phyloP scores from a whole-genome alignment of 78 protist species.

The Dictyostelium capitatum region DNA sequence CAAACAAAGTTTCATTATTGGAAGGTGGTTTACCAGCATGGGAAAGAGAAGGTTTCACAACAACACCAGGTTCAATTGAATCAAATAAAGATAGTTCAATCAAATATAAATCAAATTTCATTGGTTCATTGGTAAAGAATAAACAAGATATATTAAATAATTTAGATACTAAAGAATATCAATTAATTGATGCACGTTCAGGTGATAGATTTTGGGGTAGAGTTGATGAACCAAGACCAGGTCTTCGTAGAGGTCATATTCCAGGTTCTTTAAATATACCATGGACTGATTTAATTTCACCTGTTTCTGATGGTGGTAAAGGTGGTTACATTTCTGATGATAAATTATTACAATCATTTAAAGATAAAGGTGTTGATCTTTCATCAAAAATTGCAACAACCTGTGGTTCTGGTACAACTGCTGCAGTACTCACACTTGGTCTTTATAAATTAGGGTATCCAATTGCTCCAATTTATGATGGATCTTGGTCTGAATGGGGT shows the following conservation, averaged over 20 bases:
- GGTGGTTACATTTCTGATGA: conserved; percentile 52
- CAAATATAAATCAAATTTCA: conserved; percentile 28
- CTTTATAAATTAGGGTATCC: conserved; percentile 66
- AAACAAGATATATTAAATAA: conserved; percentile 13
- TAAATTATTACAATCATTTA: conserved; percentile 8
- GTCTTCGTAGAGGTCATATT: conserved; percentile 78
- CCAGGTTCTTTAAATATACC: conserved; percentile 67
- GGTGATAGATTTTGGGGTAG: conserved; percentile 81
- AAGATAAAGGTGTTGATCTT: conserved; percentile 55
- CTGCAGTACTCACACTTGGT: conserved; percentile 60
- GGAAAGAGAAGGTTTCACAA: conserved; percentile 25
- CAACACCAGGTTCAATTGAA: conserved; percentile 28
- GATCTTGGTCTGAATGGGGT: conserved; percentile 85
- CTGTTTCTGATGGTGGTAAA: background rate
- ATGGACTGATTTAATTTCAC: conserved; percentile 25
- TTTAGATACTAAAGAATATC: conserved; percentile 9
- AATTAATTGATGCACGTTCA: conserved; percentile 74
- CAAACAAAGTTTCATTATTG: conserved; percentile 28
- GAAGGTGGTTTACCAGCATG: conserved; percentile 68
- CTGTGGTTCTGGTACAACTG: conserved; percentile 83
- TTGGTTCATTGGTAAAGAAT: conserved; percentile 10
- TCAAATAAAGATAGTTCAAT: background rate
- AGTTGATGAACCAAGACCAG: conserved; percentile 83
- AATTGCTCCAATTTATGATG: conserved; percentile 77
- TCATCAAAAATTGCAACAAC: conserved; percentile 39